phyloP scores from a whole-genome alignment of 1,284 basidiomycete species.

The Trichosporon faecale region DNA sequence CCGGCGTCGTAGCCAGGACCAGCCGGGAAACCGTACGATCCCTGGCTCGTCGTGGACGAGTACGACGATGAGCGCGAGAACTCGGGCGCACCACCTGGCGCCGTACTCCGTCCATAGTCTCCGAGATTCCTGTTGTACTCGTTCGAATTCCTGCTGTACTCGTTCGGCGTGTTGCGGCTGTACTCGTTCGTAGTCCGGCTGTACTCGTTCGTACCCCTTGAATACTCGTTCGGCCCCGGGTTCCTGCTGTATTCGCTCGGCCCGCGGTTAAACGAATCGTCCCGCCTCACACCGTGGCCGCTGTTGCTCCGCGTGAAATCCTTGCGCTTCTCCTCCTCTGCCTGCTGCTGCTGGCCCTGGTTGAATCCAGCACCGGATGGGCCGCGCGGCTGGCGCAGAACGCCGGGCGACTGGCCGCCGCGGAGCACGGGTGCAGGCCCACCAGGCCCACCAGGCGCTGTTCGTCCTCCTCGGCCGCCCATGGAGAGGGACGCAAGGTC shows the following conservation, averaged over 20 bases:
- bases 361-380: slow-evolving; percentile 9
- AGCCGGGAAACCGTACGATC: not conserved
- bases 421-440: slow-evolving; percentile 8
- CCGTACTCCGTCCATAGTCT: no score
- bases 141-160: not conserved
- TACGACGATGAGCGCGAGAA: slow-evolving; percentile 7
- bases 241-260: not conserved
- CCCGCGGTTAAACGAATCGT: not conserved
- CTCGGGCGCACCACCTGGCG: not conserved
- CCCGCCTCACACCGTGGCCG: not conserved
- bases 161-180: not conserved
- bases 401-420: slow-evolving; percentile 13
- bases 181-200: no score
- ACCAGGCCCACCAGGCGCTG: not conserved
- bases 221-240: not conserved
- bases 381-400: slow-evolving; percentile 24
- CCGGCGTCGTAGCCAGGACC: not conserved
- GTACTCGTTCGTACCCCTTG: not conserved
- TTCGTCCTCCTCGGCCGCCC: not conserved
- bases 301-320: not conserved
- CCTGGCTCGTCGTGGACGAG: slow-evolving; percentile 1
- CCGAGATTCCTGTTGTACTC: not conserved
- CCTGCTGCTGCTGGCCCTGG: not conserved
- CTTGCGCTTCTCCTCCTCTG: not conserved
- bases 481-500: not conserved